These are phyloP conservation scores for Sphagnum contortum DNA, from an alignment of 225 moss, liverwort and hornwort genomes.

Conservation along the genomic window DNA sequence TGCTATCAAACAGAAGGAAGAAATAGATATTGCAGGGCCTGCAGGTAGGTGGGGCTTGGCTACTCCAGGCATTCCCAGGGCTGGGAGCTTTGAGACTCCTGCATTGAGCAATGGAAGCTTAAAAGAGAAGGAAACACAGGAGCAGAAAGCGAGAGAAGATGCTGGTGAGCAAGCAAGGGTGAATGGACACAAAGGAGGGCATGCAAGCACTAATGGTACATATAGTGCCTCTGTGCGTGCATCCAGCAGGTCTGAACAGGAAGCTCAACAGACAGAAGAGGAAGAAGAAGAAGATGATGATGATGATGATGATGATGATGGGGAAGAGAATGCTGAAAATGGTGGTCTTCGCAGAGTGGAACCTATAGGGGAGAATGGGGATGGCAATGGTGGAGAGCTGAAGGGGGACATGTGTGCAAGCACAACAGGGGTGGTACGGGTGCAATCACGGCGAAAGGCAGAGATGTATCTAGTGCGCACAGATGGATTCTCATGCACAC, in stretches of 20 bases:
- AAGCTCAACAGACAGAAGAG: constrained; percentile 11
- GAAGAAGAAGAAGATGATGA: constrained; percentile 1
- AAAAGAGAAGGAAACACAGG: constrained; percentile 8
- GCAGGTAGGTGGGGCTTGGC: constrained; percentile 57
- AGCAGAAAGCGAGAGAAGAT: not conserved
- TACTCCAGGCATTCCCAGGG: constrained; percentile 34
- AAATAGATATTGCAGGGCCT: constrained; percentile 51
- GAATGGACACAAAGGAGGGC: no score
- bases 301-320: constrained; percentile 1
- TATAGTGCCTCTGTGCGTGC: constrained; percentile 2
- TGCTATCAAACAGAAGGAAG: constrained; percentile 18
- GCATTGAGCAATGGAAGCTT: not conserved
- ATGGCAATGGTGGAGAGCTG: constrained; percentile 18
- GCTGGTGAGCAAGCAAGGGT: not conserved
- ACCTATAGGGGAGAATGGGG: constrained; percentile 10
- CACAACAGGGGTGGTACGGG: constrained; percentile 86
- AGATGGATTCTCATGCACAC: constrained; percentile 82
- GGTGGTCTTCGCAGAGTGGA: constrained; percentile 32
- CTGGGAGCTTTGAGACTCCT: constrained; percentile 2
- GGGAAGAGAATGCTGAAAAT: constrained; percentile 7
- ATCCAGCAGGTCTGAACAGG: constrained; percentile 17
- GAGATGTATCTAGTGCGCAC: constrained; percentile 97
- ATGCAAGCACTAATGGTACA: not conserved
- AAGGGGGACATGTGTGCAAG: constrained; percentile 94
- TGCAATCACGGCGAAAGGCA: constrained; percentile 86